These are phyloP conservation scores for Serpula lacrymans DNA, from an alignment of 768 basidiomycete genomes.

Conservation along the genomic window DNA sequence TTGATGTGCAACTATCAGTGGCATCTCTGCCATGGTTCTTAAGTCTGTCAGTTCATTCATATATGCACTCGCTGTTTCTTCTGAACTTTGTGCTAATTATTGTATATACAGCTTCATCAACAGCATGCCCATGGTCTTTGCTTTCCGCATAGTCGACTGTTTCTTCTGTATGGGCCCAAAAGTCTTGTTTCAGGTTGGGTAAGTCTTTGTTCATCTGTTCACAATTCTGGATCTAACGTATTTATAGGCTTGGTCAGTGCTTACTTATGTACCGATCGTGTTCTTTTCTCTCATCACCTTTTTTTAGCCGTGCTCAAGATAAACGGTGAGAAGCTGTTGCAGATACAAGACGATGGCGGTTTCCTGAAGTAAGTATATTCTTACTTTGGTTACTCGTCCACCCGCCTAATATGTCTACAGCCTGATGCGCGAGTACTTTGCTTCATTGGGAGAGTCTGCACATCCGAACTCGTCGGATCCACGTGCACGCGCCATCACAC, in stretches of 20 bases:
- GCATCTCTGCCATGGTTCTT: conserved; percentile 98
- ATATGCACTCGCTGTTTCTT: too few species aligned
- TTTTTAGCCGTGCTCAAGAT: conserved; percentile 89
- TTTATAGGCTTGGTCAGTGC: conserved; percentile 51
- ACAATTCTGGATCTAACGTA: conserved; percentile 5
- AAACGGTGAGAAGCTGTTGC: conserved; percentile 87
- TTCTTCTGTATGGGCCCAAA: conserved; percentile 99
- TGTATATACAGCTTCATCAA: conserved; percentile 65
- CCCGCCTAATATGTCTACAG: conserved; percentile 33
- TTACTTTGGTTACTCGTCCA: neutral
- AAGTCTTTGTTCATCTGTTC: conserved; percentile 26
- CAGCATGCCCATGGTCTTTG: conserved; percentile 96
- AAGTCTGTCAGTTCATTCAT: conserved; percentile 68
- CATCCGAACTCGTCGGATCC: conserved; percentile 88
- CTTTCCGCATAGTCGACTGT: conserved; percentile 95
- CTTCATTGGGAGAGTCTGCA: conserved; percentile 89
- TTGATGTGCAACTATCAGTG: conserved; percentile 96
- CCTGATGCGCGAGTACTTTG: conserved; percentile 94
- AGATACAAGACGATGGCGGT: conserved; percentile 94
- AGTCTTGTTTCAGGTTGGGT: conserved; percentile 98
- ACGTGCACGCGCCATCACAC: conserved; percentile 87
- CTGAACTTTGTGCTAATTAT: neutral
- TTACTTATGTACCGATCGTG: neutral
- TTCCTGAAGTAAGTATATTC: conserved; percentile 78
- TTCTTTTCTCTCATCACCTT: conserved; percentile 12